Percentiles rank a stretch among this genome's conserved stretches.
Evolutionary conservation across 2,329 filamentous ascomycete genomes (phyloP).

Genomic region (Monilinia polystroma): DNA sequence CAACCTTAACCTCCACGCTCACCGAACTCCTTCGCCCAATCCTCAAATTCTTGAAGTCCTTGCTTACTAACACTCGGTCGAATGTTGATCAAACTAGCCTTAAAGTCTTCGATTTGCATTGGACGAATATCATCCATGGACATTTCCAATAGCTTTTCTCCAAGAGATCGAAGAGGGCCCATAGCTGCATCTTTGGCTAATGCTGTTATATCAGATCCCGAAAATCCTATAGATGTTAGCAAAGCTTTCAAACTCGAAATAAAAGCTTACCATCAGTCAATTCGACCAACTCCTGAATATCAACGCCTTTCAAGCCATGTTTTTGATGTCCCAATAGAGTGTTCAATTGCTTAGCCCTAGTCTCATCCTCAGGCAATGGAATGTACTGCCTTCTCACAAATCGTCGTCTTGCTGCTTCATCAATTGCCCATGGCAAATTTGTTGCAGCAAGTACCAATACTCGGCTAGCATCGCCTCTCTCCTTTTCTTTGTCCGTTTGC

Average conservation of each 20-base stretch:
- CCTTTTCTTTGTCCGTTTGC: constrained; percentile 62
- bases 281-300: constrained; percentile 71
- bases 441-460: constrained; percentile 94
- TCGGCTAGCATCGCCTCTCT: constrained; percentile 76
- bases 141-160: constrained; percentile 85
- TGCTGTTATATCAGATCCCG: constrained; percentile 93
- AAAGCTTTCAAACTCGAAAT: not conserved
- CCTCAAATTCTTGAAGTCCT: constrained; percentile 84
- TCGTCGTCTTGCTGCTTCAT: constrained; percentile 85
- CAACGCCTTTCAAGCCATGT: constrained; percentile 58
- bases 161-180: constrained; percentile 86
- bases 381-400: constrained; percentile 97
- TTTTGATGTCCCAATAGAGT: constrained; percentile 85
- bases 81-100: constrained; percentile 79
- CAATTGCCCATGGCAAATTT: constrained; percentile 96
- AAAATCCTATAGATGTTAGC: constrained; percentile 68
- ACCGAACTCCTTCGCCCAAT: constrained; percentile 91
- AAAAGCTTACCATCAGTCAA: constrained; percentile 61
- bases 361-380: constrained; percentile 81
- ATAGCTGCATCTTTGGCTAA: constrained; percentile 97
- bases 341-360: constrained; percentile 73
- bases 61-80: constrained; percentile 84
- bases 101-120: constrained; percentile 80
- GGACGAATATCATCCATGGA: constrained; percentile 91
- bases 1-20: constrained; percentile 72